Evolutionary conservation across 257 asterid species (phyloP), one percentile per base, ranked within the genome.

Genomic region (Forsythia suspensa): DNA sequence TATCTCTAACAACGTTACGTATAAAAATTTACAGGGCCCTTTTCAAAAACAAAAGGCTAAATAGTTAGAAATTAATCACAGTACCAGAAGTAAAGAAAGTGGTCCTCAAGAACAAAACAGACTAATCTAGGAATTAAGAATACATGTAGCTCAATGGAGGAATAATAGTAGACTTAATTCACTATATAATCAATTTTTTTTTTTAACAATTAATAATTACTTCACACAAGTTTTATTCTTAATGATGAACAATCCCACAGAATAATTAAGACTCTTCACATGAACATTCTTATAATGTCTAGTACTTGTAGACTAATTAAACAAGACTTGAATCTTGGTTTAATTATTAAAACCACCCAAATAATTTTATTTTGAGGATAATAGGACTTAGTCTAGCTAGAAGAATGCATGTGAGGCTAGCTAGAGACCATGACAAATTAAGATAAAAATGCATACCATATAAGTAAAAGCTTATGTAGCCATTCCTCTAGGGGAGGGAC

Each of bases 71-170:
- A 69, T 37, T 36, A 61, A 55, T 59, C 34, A 18, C 46, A 29
- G 34, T 29, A 66, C n/a, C 36, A 76, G 61, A 41, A 12, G 21
- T 21, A 68, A 75, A 71, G 24, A 78, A 21, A 70, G 86, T 81
- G 81, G 85, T 83, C 86, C 82, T 80, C 37, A 57, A 57, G 63
- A 75, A 61, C 72, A 61, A 39, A 66, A 40, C 20, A 57, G 10
- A 43, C 13, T 20, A 57, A 4, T 18, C 74, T 71, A 36, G 82
- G 73, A 79, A 76, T 40, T 63, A 76, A 46, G 44, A 24, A 72
- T 44, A 16, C 21, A 55, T 43, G 51, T 73, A 63, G 83, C 73
- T 73, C 59, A 77, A 77, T 69, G 65, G 73, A 77, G 80, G 29
- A 71, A 70, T 36, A 78, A 48, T 42, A 67, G 13, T 74, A 84